Evolutionary conservation across 2,329 filamentous ascomycete species (phyloP), one percentile per base, ranked within the genome.

Genomic region (Neofusicoccum kwambonambiense): DNA sequence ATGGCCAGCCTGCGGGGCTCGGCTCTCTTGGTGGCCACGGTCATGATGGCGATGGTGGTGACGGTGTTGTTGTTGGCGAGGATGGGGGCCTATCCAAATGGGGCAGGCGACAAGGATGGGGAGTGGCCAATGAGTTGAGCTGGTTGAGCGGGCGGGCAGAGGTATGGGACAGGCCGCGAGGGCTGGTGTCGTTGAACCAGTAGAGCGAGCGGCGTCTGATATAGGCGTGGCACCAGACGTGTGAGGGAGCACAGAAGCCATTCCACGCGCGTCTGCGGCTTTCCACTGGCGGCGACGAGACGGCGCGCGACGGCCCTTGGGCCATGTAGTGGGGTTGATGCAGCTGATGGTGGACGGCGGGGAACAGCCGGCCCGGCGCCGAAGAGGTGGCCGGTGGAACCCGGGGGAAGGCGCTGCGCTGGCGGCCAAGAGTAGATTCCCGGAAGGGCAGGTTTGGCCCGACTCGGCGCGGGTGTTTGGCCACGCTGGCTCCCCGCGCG

Each of bases 1-100:
- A 84, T 73, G 67, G 79, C 67, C n/a, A 73, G 68, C 64, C 67
- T 70, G 49, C 64, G 66, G 39, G 69, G 71, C 35, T 58, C 62
- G 2, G 22, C 19, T 35, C 45, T 41, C 41, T 58, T 64, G 19
- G 27, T 58, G 56, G 41, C 22, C n/a, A 35, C 11, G 31, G 42
- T 27, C 27, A 22, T 37, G 7, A 13, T 47, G 7, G 17, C 8
- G 22, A 27, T 5, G 37, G 37, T 12, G 22, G 19, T 2, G 8
- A 8, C 39, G 4, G 35, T 15, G 17, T 2, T n/a, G 17, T 1
- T n/a, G 27, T 7, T 31, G 27, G 27, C 27, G 27, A 31, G 27
- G 27, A 31, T 7, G 27, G 5, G 5, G 27, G 27, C 6, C 3
- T 58, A 15, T 45, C 54, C 54, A 4, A 45, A 58, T 35, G 41